Evolutionary conservation across 2,329 filamentous ascomycete species (phyloP).

Genomic region (Ilyonectria destructans): DNA sequence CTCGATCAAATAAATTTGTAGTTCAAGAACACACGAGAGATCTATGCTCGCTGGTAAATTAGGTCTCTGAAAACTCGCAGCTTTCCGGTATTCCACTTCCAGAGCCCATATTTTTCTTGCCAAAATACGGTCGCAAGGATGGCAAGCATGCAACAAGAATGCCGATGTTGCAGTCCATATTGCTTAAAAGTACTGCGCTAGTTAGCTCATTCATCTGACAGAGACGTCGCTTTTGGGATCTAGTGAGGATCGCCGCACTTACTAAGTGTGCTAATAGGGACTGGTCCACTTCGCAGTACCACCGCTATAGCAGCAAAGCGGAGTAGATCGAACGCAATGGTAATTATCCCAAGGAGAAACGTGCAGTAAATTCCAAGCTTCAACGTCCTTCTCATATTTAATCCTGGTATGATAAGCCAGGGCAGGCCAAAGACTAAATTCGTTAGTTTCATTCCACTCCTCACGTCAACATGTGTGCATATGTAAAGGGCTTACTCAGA

Average conservation of each 20-base stretch:
- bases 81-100: too few species aligned
- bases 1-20: slow-evolving; percentile 12
- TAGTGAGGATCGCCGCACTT: background rate
- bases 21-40: too few species aligned
- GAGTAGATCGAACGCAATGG: slow-evolving; percentile 19
- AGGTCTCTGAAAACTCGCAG: too few species aligned
- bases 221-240: too few species aligned
- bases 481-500: slow-evolving; percentile 12
- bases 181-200: background rate
- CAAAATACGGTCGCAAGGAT: background rate
- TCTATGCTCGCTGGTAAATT: too few species aligned
- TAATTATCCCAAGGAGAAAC: slow-evolving; percentile 32
- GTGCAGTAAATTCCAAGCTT: slow-evolving; percentile 32
- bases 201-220: background rate
- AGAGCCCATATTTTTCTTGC: background rate
- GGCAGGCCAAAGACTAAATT: slow-evolving; percentile 30
- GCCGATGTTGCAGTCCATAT: slow-evolving; percentile 3
- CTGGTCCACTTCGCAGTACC: background rate
- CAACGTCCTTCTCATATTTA: slow-evolving; percentile 18
- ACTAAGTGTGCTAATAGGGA: slow-evolving; percentile 1
- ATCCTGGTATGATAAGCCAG: slow-evolving; percentile 32
- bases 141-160: slow-evolving; percentile 1
- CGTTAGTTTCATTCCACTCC: background rate
- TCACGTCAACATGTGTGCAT: too few species aligned
- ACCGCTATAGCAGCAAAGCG: background rate